Evolutionary conservation across 2,329 filamentous ascomycete species (phyloP).

Genomic region (Elsinoe australis): DNA sequence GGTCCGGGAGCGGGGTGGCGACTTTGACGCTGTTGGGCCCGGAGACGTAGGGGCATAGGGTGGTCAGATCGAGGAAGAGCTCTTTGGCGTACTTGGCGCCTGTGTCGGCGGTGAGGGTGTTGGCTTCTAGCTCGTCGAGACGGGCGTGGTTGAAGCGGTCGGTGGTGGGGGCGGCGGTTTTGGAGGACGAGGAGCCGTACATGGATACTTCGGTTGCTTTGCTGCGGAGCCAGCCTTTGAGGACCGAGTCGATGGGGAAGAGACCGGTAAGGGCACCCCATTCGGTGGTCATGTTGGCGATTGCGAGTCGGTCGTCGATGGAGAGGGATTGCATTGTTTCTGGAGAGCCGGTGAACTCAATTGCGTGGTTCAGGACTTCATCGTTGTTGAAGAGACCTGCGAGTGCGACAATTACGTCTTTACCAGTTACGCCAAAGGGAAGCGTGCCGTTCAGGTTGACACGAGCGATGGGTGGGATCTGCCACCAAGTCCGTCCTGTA

Average conservation of each 20-base stretch:
- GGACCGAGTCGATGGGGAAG: constrained; percentile 70
- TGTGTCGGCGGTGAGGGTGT: constrained; percentile 61
- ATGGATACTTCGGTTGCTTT: constrained; percentile 69
- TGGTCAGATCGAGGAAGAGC: constrained; percentile 73
- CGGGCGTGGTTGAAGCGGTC: constrained; percentile 62
- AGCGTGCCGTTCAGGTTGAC: constrained; percentile 69
- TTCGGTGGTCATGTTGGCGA: constrained; percentile 75
- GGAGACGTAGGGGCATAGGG: constrained; percentile 73
- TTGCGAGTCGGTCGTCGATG: constrained; percentile 66
- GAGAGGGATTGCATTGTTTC: constrained; percentile 66
- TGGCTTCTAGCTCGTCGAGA: constrained; percentile 63
- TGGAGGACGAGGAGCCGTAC: constrained; percentile 42
- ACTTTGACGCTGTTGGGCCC: constrained; percentile 91
- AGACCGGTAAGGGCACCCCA: constrained; percentile 67
- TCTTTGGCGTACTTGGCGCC: constrained; percentile 76
- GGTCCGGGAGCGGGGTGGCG: constrained; percentile 65
- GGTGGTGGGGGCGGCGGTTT: constrained; percentile 34
- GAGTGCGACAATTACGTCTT: constrained; percentile 87
- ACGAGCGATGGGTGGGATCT: constrained; percentile 75
- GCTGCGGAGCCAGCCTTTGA: constrained; percentile 64
- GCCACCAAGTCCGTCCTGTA: constrained; percentile 78
- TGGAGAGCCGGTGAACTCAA: constrained; percentile 78
- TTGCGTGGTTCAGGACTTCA: constrained; percentile 82
- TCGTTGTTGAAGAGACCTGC: constrained; percentile 79
- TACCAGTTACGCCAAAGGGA: constrained; percentile 75